Conservation (phyloP, 768 basidiomycete species). For the Pulveroboletus sp. region DNA sequence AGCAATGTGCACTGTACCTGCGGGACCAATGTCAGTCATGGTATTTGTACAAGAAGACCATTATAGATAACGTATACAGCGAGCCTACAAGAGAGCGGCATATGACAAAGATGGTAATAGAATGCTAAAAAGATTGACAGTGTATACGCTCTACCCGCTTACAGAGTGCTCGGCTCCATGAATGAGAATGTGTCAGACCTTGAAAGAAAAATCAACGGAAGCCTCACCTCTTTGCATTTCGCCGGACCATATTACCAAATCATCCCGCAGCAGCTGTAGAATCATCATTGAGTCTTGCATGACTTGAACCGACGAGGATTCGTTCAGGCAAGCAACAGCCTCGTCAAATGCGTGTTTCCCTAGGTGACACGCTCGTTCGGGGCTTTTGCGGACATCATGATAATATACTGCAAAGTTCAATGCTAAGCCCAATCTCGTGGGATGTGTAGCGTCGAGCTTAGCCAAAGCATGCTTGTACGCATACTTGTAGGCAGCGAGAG, state of each 20-base stretch:
- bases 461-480: slow-evolving; percentile 79
- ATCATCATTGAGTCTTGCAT: slow-evolving; percentile 78
- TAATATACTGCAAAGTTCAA: slow-evolving; percentile 95
- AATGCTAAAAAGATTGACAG: not conserved
- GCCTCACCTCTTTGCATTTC: slow-evolving; percentile 53
- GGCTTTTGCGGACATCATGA: slow-evolving; percentile 80
- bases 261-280: slow-evolving; percentile 76
- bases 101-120: slow-evolving; percentile 1
- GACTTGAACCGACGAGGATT: slow-evolving; percentile 38
- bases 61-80: slow-evolving; percentile 13
- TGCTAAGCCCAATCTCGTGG: slow-evolving; percentile 82
- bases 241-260: slow-evolving; percentile 79
- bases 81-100: not conserved
- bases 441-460: slow-evolving; percentile 74
- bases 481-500: slow-evolving; percentile 79
- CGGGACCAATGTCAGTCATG: not conserved
- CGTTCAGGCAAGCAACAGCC: slow-evolving; percentile 64
- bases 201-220: slow-evolving; percentile 1
- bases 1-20: not conserved
- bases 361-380: slow-evolving; percentile 81
- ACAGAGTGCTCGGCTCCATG: slow-evolving; percentile 23
- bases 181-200: slow-evolving; percentile 10
- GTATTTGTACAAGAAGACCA: not conserved
- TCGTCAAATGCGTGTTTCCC: slow-evolving; percentile 93
- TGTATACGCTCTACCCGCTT: slow-evolving; percentile 9